Base-by-base conservation (phyloP, 371 early-diverging fungal species). In the Phascolomyces articulosus region DNA sequence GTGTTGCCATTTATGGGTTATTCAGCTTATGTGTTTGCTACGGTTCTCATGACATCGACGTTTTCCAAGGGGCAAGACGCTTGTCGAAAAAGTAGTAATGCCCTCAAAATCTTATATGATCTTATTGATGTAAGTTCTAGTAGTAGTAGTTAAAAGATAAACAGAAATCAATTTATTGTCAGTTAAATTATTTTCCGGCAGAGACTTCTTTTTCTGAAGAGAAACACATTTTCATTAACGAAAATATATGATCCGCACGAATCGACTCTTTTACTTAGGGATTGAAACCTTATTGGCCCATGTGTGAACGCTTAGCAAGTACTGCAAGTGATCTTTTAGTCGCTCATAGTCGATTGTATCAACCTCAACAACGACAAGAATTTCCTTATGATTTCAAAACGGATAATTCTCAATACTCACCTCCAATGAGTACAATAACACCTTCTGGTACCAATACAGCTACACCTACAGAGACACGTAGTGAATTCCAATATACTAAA, bases 1-100 rank as follows among this genome's bases (percentile, higher is more conserved):
- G 63, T 78, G 1, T 55, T 77, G n/a, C 82, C 82, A 0, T 82
- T 74, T 29, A 74, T 82, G 75, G 77, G 79, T 0, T 82, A 82
- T 23, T 73, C 79, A 10, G 77, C 82, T 10, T 82, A 82, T 40
- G 77, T 78, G 6, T 78, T 82, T 40, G 75, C 78, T 10, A 78
- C 82, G 2, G 73, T 77, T 13, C 64, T 82, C 26, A 82, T 82
- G 82, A 82, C 82, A 15, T 74, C 72, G 3, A 66, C 73, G 4
- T 77, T 78, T 49, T 73, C 82, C 16, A 74, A 75, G 4, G 77
- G 74, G 20, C 70, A 63, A 2, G 69, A 55, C 2, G 65, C 70
- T 6, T 78, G 72, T 56, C 58, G 63, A 28, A 82, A 65, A 38
- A 77, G 82, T 55, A 70, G 69, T 18, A 55, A 65, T 20, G 67